Base-by-base conservation (phyloP, 768 basidiomycete species). In the Calocybe gangraenosa region DNA sequence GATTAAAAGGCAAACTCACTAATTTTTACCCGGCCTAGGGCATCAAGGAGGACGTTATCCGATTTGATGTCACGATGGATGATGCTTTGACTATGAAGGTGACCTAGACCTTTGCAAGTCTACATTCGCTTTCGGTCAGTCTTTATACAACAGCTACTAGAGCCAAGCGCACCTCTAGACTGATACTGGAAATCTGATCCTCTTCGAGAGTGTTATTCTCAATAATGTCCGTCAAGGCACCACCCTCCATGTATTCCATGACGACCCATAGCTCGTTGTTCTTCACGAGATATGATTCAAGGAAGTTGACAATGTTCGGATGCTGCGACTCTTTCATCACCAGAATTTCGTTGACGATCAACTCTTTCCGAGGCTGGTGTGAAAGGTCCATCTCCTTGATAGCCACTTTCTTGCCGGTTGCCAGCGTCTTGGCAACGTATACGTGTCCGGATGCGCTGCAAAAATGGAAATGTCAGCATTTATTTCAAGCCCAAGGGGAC, bases 241-340 rank as follows among this genome's bases (percentile, higher is more conserved):
- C 94, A 42, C 93, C 93, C 65, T 97, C 93, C 93, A 97, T 97
- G 61, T 90, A 95, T 68, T 97, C 93, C 93, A 95, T 97, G 47
- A 95, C 92, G 35, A 96, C 92, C 93, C 93, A 97, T 18, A 96
- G 78, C 60, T 28, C 25, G 42, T 76, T 85, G 61, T 74, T 84
- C 67, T 87, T 87, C 42, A 96, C 81, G 35, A 97, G 78, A 65
- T 93, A 96, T 18, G 89, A 81, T 5, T 95, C 89, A 33, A 95
- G 67, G 67, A 91, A 97, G 67, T 95, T 95, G 71, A 97, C 93
- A 47, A 97, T 94, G 58, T 96, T 97, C 22, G 92, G 91, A 62
- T 96, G 93, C 51, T 93, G 91, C 20, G 90, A 92, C 65, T 94
- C 96, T 64, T 93, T 95, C 95, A 99, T 98, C 55, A 99, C 96